Base-by-base conservation (phyloP, 371 early-diverging fungal genomes). In the Apophysomyces elegans region DNA sequence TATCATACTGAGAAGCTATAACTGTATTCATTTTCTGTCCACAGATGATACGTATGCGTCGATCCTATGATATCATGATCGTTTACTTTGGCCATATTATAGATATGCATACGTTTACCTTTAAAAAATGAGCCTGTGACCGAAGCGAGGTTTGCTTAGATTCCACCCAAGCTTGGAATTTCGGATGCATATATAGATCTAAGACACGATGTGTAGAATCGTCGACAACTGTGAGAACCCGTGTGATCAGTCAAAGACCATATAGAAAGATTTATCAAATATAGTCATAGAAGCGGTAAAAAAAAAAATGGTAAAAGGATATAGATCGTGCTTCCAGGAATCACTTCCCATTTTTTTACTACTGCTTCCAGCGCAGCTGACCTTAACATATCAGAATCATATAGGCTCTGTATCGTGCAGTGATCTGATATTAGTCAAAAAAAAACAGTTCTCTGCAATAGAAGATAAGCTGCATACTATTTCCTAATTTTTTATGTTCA, bases 21-120 rank as follows among this genome's bases (percentile, higher is more conserved):
- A 71, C 70, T 5, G 71, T 39, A 13, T 74, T 74, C 21, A 62
- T 60, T 58, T 71, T 71, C 1, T 70, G 60, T 37, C 60, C 64
- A 46, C 73, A 73, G 11, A 73, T 58, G 50, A 78, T 64, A 8
- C 78, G 67, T 1, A 81, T 57, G 16, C 60, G 70, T 2, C 70
- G 70, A 37, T 70, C 45, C 70, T 70, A 54, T 26, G 32, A 26
- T 44, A 0, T 37, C 4, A 37, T 0, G 26, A 18, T 26, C 14
- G 9, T 39, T 56, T 41, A 36, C 12, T 45, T 62, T 35, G 32
- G 11, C 35, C 13, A 7, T 5, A 16, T 50, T 8, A 18, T 5
- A 0, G 12, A 45, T n/a, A 13, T 6, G 46, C 13, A 6, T n/a
- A 5, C 6, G 4, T 18, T n/a, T 62, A 63, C 70, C 56, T 65